Evolutionary conservation across 2,329 filamentous ascomycete species (phyloP).

Genomic region (Colletotrichum orchidophilum): DNA sequence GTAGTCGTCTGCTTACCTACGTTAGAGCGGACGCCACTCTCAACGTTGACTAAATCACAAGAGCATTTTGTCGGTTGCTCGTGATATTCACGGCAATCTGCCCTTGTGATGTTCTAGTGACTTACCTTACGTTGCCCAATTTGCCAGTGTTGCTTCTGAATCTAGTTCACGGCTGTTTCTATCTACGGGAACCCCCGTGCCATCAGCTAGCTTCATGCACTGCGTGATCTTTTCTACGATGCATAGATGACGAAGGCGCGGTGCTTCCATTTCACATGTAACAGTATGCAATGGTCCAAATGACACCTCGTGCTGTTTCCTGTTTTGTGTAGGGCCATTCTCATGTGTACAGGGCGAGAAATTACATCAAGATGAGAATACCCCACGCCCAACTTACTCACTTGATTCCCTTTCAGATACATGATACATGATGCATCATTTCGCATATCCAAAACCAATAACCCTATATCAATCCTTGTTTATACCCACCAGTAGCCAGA

Average conservation of each 20-base stretch:
- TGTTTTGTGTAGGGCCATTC: not conserved
- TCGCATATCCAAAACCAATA: not conserved
- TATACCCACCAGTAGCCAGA: not conserved
- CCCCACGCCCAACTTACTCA: not conserved
- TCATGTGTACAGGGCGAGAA: not conserved
- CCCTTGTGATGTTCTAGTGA: too few species aligned
- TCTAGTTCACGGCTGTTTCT: not conserved
- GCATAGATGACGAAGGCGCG: too few species aligned
- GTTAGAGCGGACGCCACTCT: constrained; percentile 13
- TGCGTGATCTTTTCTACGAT: not conserved
- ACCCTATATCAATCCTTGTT: not conserved
- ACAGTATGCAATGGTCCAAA: not conserved
- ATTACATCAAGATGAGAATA: not conserved
- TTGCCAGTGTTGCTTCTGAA: not conserved
- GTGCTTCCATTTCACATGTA: too few species aligned
- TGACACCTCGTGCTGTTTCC: not conserved
- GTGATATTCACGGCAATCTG: not conserved
- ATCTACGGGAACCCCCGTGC: not conserved
- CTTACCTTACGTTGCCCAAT: too few species aligned
- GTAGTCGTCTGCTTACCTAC: not conserved
- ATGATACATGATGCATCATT: not conserved
- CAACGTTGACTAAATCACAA: constrained; percentile 5
- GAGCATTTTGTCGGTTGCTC: constrained; percentile 7
- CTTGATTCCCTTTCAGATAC: not conserved
- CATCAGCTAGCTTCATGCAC: not conserved